phyloP scores from a whole-genome alignment of 176 grass and related monocot species.

The Microstegium vimineum region DNA sequence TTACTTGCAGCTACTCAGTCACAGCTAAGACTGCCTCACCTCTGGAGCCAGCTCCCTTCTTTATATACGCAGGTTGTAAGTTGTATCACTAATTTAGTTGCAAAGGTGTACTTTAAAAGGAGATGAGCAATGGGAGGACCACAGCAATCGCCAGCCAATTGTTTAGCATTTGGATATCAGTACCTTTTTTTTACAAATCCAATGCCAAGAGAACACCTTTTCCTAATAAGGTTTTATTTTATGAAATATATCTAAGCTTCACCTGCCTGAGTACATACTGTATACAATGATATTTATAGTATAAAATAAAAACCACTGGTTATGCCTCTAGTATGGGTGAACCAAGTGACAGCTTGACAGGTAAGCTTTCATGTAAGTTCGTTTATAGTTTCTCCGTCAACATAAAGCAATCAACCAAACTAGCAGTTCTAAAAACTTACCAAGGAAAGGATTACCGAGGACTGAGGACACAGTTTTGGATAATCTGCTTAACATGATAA shows the following conservation, averaged over 20 bases:
- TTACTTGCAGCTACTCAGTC: slow-evolving; percentile 7
- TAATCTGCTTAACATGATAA: slow-evolving; percentile 5
- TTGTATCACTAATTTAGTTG: slow-evolving; percentile 29
- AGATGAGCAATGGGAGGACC: slow-evolving; percentile 37
- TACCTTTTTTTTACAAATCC: slow-evolving; percentile 12
- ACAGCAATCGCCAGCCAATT: slow-evolving; percentile 29
- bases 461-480: slow-evolving; percentile 19
- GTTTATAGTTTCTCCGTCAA: background rate
- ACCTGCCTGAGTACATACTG: slow-evolving; percentile 29
- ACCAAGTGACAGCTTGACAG: slow-evolving; percentile 19
- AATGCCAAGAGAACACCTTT: slow-evolving; percentile 39
- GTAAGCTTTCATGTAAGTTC: slow-evolving; percentile 20
- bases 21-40: slow-evolving; percentile 3
- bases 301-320: background rate
- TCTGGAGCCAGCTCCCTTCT: slow-evolving; percentile 33
- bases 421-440: background rate
- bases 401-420: slow-evolving; percentile 4
- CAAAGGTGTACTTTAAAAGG: slow-evolving; percentile 37
- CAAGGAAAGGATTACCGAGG: background rate
- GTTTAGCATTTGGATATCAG: slow-evolving; percentile 34
- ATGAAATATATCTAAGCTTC: slow-evolving; percentile 46
- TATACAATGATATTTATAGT: slow-evolving; percentile 2
- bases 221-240: slow-evolving; percentile 45
- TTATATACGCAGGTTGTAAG: slow-evolving; percentile 46
- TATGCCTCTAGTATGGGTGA: slow-evolving; percentile 25